Base-by-base conservation (phyloP, 495 filamentous ascomycete species). In the Aspergillus avenaceus region DNA sequence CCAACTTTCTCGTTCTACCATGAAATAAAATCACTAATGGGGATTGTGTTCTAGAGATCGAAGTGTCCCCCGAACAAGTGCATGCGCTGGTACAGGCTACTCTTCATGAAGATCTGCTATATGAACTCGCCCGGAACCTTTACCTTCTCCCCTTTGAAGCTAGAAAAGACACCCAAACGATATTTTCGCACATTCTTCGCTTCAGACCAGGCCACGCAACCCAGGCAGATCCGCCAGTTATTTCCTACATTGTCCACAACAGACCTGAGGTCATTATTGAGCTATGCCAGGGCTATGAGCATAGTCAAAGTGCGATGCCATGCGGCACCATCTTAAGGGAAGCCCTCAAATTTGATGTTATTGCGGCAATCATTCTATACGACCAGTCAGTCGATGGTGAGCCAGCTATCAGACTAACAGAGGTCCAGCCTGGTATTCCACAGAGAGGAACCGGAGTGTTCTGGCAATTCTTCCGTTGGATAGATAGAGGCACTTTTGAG, bases 391-490 rank as follows among this genome's bases (percentile, higher is more conserved):
- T 76, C 12, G 78, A 82, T 41, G 83, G 82, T 3, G 73, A 75
- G 51, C 56, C 69, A 6, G 73, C 68, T 2, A 72, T 76, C 41
- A 70, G 76, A 45, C 68, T 91, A 6, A 79, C 71, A 2, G 84
- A 79, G 1, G 81, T 95, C 48, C 82, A 90, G 54, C 77, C 81
- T 18, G 81, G 83, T 22, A 65, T 77, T 11, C 80, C 75, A 24
- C 85, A 90, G 54, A 82, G 73, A 9, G 90, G 90, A 14, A 75
- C 80, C 12, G 91, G 91, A 0, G 80, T 96, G 2, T 97, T 99
- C 63, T 99, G 95, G 95, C 81, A 77, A n/a, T 97, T 97, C 69
- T 99, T 99, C 61, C 80, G 88, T 41, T 99, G 91, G 88, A 96
- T 99, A 49, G 90, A 97, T 64, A 84, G 86, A 60, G 85, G 89